Evolutionary conservation across 2,329 filamentous ascomycete genomes (phyloP).

Genomic region (Alternaria postmessia): DNA sequence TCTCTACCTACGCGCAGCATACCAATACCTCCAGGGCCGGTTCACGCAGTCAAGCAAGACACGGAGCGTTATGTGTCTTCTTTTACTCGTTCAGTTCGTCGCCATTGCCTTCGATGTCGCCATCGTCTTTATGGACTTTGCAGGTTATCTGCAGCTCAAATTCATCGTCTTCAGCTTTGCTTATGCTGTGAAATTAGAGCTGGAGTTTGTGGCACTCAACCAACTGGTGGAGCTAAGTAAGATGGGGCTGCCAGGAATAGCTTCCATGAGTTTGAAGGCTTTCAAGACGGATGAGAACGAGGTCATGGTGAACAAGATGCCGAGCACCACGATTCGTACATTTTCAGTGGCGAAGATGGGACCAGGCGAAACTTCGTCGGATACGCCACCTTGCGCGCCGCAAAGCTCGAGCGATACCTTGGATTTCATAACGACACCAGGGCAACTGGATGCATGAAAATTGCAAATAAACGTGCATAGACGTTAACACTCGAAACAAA

Average conservation of each 20-base stretch:
- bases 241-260: constrained; percentile 5
- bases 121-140: constrained; percentile 16
- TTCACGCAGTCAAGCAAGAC: constrained; percentile 6
- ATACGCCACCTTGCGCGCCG: background rate
- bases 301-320: background rate
- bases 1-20: constrained; percentile 59
- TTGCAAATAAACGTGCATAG: background rate
- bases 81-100: constrained; percentile 19
- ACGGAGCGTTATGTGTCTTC: constrained; percentile 12
- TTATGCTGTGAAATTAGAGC: constrained; percentile 55
- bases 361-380: background rate
- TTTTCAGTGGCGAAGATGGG: background rate
- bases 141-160: constrained; percentile 13
- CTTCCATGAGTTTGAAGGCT: background rate
- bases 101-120: constrained; percentile 17
- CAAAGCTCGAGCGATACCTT: background rate
- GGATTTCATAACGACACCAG: background rate
- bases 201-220: constrained; percentile 62
- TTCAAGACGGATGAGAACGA: background rate
- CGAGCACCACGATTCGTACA: background rate
- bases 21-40: constrained; percentile 51
- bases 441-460: background rate
- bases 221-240: constrained; percentile 11
- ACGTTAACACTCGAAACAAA: background rate
- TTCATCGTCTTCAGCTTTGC: constrained; percentile 43